phyloP scores from a whole-genome alignment of 2,329 filamentous ascomycete species.

The Ophiostoma populinum region DNA sequence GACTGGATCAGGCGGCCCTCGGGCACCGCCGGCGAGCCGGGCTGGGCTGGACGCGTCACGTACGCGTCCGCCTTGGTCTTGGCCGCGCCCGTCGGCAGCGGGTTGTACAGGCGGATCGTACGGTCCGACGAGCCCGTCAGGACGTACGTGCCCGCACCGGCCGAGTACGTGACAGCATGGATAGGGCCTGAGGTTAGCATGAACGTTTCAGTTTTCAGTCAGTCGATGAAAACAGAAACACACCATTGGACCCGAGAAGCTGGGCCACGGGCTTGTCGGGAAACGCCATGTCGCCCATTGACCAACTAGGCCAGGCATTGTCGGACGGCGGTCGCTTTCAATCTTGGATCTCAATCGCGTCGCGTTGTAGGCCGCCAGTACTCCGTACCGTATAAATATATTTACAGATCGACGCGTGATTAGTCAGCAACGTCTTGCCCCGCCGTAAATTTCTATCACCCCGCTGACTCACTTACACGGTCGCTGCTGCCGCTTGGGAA shows the following conservation, averaged over 20 bases:
- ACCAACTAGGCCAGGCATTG: no score
- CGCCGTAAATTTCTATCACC: constrained; percentile 9
- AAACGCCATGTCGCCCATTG: constrained; percentile 27
- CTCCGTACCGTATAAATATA: no score
- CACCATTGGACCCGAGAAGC: constrained; percentile 41
- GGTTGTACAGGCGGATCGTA: constrained; percentile 73
- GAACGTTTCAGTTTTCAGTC: not conserved
- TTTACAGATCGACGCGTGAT: not conserved
- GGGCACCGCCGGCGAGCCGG: constrained; percentile 18
- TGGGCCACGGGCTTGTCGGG: constrained; percentile 34
- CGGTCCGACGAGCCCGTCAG: constrained; percentile 78
- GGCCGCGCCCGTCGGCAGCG: constrained; percentile 27
- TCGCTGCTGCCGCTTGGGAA: no score
- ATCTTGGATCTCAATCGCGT: no score
- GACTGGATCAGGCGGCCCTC: constrained; percentile 59
- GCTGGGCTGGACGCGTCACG: constrained; percentile 6
- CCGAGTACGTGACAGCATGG: constrained; percentile 56
- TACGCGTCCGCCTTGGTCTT: constrained; percentile 2
- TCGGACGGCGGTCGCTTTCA: no score
- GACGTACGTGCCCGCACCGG: constrained; percentile 57
- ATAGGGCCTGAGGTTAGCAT: constrained; percentile 38
- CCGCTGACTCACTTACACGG: constrained; percentile 7
- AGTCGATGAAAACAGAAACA: constrained; percentile 11
- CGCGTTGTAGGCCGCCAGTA: no score
- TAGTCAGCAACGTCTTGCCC: constrained; percentile 1